These are phyloP conservation scores for Saccharomyces hybrid DNA, from an alignment of 1,139 yeast genomes.

Conservation along the genomic window DNA sequence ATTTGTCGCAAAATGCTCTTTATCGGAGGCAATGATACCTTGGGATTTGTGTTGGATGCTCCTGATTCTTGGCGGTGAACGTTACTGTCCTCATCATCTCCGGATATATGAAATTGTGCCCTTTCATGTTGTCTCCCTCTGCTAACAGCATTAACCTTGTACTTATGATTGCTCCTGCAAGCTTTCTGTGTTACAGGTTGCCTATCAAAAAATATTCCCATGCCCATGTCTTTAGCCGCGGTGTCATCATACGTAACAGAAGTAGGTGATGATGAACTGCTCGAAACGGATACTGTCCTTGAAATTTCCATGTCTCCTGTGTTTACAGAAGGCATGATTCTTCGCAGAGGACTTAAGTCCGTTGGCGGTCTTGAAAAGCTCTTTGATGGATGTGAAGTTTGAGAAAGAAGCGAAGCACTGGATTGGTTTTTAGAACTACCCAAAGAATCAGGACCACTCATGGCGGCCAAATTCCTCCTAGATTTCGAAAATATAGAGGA, in stretches of 20 bases:
- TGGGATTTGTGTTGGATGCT: neutral
- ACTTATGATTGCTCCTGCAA: neutral
- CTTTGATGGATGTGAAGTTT: slow-evolving; percentile 6
- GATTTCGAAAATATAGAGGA: neutral
- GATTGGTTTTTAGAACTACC: neutral
- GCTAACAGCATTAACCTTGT: neutral
- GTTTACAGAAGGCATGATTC: slow-evolving; percentile 10
- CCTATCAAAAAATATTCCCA: neutral
- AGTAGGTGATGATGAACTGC: slow-evolving; percentile 14
- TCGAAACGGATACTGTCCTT: slow-evolving; percentile 15
- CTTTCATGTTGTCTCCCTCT: slow-evolving; percentile 2
- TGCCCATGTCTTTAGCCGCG: neutral
- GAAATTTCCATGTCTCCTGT: neutral
- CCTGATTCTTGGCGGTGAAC: neutral
- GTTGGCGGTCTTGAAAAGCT: slow-evolving; percentile 8
- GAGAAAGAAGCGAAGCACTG: neutral
- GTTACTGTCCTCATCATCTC: slow-evolving; percentile 10
- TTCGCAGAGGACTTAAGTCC: slow-evolving; percentile 12
- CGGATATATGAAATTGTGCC: slow-evolving; percentile 11
- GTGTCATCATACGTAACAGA: slow-evolving; percentile 10
- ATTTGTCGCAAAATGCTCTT: neutral
- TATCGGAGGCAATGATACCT: slow-evolving; percentile 1
- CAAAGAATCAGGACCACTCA: neutral
- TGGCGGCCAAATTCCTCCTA: neutral
- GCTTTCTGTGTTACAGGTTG: neutral